Evolutionary conservation across 2,329 filamentous ascomycete species (phyloP).

Genomic region (Zymoseptoria crescenta): DNA sequence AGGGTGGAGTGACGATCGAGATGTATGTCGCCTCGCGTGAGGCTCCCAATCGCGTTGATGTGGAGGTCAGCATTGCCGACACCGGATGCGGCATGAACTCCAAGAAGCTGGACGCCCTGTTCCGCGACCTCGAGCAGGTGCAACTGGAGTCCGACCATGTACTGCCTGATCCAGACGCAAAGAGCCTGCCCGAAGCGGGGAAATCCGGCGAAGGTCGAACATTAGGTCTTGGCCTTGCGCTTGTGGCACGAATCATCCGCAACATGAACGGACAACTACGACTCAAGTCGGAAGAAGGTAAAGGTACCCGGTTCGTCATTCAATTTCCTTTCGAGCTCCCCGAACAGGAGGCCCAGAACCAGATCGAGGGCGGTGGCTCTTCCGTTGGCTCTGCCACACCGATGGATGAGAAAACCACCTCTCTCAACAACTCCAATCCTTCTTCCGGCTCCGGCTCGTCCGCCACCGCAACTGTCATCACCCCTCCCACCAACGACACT

Average conservation of each 20-base stretch:
- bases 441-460: not conserved
- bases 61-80: constrained; percentile 71
- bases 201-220: constrained; percentile 37
- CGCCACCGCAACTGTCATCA: not conserved
- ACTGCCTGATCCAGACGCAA: constrained; percentile 32
- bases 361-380: constrained; percentile 7
- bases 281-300: constrained; percentile 73
- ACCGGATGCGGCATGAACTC: constrained; percentile 60
- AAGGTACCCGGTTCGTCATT: constrained; percentile 75
- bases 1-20: constrained; percentile 63
- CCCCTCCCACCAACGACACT: not conserved
- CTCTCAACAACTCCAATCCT: not conserved
- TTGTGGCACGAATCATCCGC: constrained; percentile 77
- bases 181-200: constrained; percentile 21
- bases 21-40: constrained; percentile 52
- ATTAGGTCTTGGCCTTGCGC: constrained; percentile 73
- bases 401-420: constrained; percentile 1
- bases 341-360: constrained; percentile 24
- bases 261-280: constrained; percentile 86
- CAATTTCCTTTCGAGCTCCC: constrained; percentile 67
- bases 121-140: constrained; percentile 61
- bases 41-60: constrained; percentile 45
- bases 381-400: constrained; percentile 23
- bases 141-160: constrained; percentile 45
- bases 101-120: constrained; percentile 51